Evolutionary conservation across 164 flowering plant species (phyloP), one percentile per base, ranked within the genome.

Genomic region (Tetrastigma voinierianum): DNA sequence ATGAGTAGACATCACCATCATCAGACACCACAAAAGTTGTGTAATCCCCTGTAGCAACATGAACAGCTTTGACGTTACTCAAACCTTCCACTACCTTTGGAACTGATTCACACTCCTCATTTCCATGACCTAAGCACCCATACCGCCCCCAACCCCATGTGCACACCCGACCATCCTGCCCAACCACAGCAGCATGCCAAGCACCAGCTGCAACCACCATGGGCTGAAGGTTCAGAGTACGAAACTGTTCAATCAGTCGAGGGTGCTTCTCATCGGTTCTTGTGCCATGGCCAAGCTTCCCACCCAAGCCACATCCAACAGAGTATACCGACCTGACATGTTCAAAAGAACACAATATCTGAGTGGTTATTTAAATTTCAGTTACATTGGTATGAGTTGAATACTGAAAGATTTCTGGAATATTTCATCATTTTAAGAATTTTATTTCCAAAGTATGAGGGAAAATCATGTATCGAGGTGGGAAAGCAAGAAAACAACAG

Each of bases 61-160:
- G 90, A 61, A 88, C 89, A 9, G 98, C 99, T 77, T 90, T 96
- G 53, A 96, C 82, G 6, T 80, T 65, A 68, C 73, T 78, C 66
- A 96, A 76, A 23, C 87, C 78, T 75, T 91, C 89, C 17, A 96
- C 96, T 18, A 96, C 98, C 77, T 89, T 96, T 10, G 99, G 99
- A 62, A 67, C 81, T 9, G 91, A 84, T 69, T 93, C 95, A 71
- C 96, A 86, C 43, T 96, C 98, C 69, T 93, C 97, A 53, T 91
- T 87, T 16, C 99, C 99, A 66, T 96, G 99, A 43, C 98, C 99
- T 62, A 96, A 78, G 82, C 99, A 96, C 21, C 99, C 99, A 66
- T 91, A 87, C 1, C 93, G 87, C 1, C 98, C 98, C 99, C 99
- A 96, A 23, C 99, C 99, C 99, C 99, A 96, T 2, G 99, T 96